A percentile compares a stretch with the other conserved stretches of the same genome.
These are phyloP conservation scores for Metschnikowia orientalis DNA, from an alignment of 805 yeast species.

Conservation along the genomic window DNA sequence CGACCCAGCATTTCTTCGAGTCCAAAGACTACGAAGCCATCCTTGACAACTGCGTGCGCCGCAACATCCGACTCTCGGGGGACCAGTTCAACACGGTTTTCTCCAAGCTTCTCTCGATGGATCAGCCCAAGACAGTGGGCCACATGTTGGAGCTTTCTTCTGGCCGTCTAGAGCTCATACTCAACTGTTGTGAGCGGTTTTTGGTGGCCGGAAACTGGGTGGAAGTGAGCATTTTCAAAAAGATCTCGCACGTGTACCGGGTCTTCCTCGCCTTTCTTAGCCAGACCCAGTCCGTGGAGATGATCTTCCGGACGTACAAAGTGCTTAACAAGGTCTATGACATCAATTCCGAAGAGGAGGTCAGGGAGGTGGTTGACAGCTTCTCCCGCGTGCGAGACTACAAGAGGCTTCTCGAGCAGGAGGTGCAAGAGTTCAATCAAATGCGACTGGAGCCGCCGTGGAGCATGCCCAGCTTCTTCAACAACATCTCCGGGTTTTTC, in stretches of 20 bases:
- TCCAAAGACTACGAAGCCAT: conserved; percentile 6
- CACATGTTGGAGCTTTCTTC: conserved; percentile 1
- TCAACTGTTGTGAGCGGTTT: conserved; percentile 27
- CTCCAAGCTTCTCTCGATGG: conserved; percentile 4
- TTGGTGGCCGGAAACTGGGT: conserved; percentile 30
- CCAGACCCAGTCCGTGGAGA: conserved; percentile 12
- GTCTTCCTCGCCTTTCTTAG: conserved; percentile 21
- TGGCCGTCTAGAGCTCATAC: conserved; percentile 11
- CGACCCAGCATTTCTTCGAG: conserved; percentile 1
- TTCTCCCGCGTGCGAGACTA: conserved; percentile 12
- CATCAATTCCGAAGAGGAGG: conserved; percentile 13
- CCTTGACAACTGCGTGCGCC: conserved; percentile 3
- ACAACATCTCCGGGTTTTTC: conserved; percentile 26
- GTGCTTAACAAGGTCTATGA: conserved; percentile 27
- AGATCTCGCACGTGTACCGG: conserved; percentile 26
- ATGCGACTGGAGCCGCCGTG: conserved; percentile 7
- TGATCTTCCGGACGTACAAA: conserved; percentile 16
- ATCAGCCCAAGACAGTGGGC: conserved; percentile 2
- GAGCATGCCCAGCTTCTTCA: conserved; percentile 16
- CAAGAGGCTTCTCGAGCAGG: conserved; percentile 11
- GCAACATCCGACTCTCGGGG: conserved; percentile 20
- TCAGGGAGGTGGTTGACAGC: conserved; percentile 12
- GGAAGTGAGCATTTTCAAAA: conserved; percentile 21
- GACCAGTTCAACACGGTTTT: conserved; percentile 18
- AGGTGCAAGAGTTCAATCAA: conserved; percentile 16